phyloP scores from a whole-genome alignment of 2,329 filamentous ascomycete species.

The Emergomyces orientalis region DNA sequence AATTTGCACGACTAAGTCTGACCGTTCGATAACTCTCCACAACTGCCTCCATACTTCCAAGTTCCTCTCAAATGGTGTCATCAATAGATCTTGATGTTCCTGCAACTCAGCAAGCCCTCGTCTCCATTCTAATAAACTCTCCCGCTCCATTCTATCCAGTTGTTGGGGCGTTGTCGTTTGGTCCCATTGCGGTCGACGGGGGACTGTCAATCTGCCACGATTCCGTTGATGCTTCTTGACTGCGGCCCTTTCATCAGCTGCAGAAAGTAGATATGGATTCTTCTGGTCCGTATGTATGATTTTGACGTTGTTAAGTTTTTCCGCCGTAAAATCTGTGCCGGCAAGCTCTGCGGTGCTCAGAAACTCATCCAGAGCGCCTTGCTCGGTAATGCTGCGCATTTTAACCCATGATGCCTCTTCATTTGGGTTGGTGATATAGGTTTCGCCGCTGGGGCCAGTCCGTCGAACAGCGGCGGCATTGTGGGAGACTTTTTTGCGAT shows the following conservation, averaged over 20 bases:
- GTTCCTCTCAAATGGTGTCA: conserved; percentile 97
- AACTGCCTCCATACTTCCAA: conserved; percentile 95
- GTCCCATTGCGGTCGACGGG: conserved; percentile 83
- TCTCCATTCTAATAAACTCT: conserved; percentile 78
- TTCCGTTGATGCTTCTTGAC: conserved; percentile 77
- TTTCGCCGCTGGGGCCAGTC: conserved; percentile 65
- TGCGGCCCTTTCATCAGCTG: conserved; percentile 68
- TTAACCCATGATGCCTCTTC: conserved; percentile 96
- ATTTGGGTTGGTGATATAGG: conserved; percentile 82
- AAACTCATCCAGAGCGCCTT: conserved; percentile 93
- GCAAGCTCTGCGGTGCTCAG: conserved; percentile 89
- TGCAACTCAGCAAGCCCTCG: conserved; percentile 84
- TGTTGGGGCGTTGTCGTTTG: conserved; percentile 71
- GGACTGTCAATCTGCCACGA: conserved; percentile 71
- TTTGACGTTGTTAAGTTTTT: conserved; percentile 98
- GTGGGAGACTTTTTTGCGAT: conserved; percentile 63
- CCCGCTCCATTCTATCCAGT: conserved; percentile 68
- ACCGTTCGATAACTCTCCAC: conserved; percentile 96
- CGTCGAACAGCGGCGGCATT: conserved; percentile 57
- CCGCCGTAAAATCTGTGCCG: conserved; percentile 96
- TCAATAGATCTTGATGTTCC: conserved; percentile 84
- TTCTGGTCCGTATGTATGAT: conserved; percentile 95
- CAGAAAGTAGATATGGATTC: conserved; percentile 85
- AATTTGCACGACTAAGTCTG: conserved; percentile 93
- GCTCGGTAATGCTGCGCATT: conserved; percentile 98